Evolutionary conservation across 768 basidiomycete species (phyloP), one percentile per base, ranked within the genome.

Genomic region (Leccinum ochraceum): DNA sequence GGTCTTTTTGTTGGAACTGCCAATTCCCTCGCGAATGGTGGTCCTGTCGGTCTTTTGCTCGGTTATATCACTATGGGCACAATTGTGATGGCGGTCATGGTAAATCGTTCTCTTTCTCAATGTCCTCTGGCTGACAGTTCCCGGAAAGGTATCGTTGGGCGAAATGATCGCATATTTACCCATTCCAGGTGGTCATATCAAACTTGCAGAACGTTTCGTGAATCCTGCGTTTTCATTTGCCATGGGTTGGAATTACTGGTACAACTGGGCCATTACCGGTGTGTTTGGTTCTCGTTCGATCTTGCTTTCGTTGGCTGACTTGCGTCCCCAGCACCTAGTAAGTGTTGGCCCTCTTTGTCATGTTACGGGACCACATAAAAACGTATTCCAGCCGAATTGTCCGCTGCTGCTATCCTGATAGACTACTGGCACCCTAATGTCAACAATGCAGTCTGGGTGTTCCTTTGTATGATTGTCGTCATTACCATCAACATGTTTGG

Each of bases 101-200:
- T 84, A 59, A 10, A 78, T 67, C 14, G 9, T 32, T 22, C 30
- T 20, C 14, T 6, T 24, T 37, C 22, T 32, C n/a, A 1, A 0
- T 34, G 1, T 6, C 0, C n/a, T 17, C 10, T 30, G 3, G 5
- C 51, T 48, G 13, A 60, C 44, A 11, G 22, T 51, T 10, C 4
- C 14, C 28, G 8, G 17, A 22, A 64, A 88, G 87, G 73, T 89
- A 60, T 87, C 86, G 3, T 77, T 91, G 44, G 82, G 83, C 10
- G 74, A 75, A 63, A 74, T 74, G 91, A 69, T 93, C 51, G 84
- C 90, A 0, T 93, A 80, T 72, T 80, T 94, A 6, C 92, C 92
- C 0, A 80, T 94, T 54, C 81, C 89, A 28, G 92, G 92, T 59
- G 92, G 85, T 48, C 90, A 92, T 66, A 92, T 93, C 73, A 90